Percentiles rank a stretch among this genome's conserved stretches.
Evolutionary conservation across 805 yeast genomes (phyloP).

Genomic region (Jamesozyma spencerorum): DNA sequence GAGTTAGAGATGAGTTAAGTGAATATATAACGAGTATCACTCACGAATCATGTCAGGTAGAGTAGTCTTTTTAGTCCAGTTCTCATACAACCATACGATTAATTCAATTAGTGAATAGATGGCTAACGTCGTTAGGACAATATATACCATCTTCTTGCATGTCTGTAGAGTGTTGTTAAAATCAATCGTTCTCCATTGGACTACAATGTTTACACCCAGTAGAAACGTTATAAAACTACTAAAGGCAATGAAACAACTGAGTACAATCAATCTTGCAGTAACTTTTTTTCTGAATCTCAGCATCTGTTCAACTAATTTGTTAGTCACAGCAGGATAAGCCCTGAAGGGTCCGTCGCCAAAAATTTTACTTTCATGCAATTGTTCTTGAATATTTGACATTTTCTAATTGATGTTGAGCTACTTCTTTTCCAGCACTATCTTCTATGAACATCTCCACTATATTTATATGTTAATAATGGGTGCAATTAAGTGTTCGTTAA

Average conservation of each 20-base stretch:
- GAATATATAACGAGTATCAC: too few relatives aligned
- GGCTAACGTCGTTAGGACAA: slow-evolving; percentile 12
- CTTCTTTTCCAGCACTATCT: too few relatives aligned
- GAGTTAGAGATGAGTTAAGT: too few relatives aligned
- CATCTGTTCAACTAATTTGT: slow-evolving; percentile 2
- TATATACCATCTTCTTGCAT: slow-evolving; percentile 12
- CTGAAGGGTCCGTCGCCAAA: slow-evolving; percentile 14
- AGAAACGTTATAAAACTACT: slow-evolving; percentile 26
- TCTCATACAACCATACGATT: slow-evolving; percentile 2
- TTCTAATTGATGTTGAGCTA: too few relatives aligned
- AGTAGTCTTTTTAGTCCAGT: background rate
- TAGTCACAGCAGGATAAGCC: slow-evolving; percentile 15
- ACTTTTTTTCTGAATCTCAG: background rate
- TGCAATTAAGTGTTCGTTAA: too few relatives aligned
- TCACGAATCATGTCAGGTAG: background rate
- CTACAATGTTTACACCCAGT: slow-evolving; percentile 29
- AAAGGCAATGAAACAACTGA: slow-evolving; percentile 19
- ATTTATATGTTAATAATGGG: too few relatives aligned
- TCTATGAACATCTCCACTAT: too few relatives aligned
- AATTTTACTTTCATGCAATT: slow-evolving; percentile 8
- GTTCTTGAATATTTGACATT: too few relatives aligned
- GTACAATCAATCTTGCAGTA: slow-evolving; percentile 4
- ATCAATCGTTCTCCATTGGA: slow-evolving; percentile 29
- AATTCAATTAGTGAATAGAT: slow-evolving; percentile 12
- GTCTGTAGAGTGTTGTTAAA: slow-evolving; percentile 10